phyloP scores from a whole-genome alignment of 2,329 filamentous ascomycete genomes.

The Geosmithia flava region DNA sequence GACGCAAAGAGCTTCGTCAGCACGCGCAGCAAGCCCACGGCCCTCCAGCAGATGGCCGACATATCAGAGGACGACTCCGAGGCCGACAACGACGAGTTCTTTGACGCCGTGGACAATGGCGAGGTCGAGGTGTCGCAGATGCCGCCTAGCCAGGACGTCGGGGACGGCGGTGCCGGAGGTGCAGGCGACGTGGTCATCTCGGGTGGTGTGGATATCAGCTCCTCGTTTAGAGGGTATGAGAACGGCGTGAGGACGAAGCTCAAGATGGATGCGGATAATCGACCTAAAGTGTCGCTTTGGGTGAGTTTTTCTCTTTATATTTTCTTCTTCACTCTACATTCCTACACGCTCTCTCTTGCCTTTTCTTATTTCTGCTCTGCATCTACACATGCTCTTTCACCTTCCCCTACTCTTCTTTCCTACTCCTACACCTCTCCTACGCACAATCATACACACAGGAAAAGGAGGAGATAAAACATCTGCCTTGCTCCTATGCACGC shows the following conservation, averaged over 20 bases:
- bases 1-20: slow-evolving; percentile 6
- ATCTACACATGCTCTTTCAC: background rate
- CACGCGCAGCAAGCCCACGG: slow-evolving; percentile 46
- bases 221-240: slow-evolving; percentile 83
- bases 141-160: slow-evolving; percentile 33
- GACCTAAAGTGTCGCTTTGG: slow-evolving; percentile 93
- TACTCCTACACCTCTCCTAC: no score
- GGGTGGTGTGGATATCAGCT: slow-evolving; percentile 50
- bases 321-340: background rate
- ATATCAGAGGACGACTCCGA: slow-evolving; percentile 67
- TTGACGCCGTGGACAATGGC: slow-evolving; percentile 89
- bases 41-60: slow-evolving; percentile 58
- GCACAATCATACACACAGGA: no score
- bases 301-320: slow-evolving; percentile 44
- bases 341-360: background rate
- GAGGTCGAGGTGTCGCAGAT: slow-evolving; percentile 60
- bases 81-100: slow-evolving; percentile 67
- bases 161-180: slow-evolving; percentile 30
- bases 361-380: background rate
- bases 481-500: no score
- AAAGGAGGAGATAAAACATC: no score
- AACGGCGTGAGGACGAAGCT: slow-evolving; percentile 69
- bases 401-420: background rate
- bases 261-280: slow-evolving; percentile 82
- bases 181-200: slow-evolving; percentile 28